These are phyloP conservation scores for Rosa multiflora DNA, from an alignment of 306 rosid species.

Conservation along the genomic window DNA sequence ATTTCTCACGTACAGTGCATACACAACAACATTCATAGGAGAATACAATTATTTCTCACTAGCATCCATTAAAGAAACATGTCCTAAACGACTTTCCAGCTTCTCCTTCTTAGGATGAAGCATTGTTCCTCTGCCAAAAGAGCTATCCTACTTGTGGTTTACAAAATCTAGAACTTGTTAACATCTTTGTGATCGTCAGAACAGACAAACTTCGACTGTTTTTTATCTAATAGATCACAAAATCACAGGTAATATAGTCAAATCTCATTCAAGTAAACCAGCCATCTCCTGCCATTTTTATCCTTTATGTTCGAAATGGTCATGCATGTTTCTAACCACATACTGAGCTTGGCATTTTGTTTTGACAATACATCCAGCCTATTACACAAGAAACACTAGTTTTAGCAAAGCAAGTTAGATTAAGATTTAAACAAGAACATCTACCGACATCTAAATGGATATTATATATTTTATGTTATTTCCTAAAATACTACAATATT, in stretches of 20 bases:
- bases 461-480: background rate
- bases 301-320: slow-evolving; percentile 12
- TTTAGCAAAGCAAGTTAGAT: background rate
- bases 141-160: too few species aligned
- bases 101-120: too few species aligned
- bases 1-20: too few species aligned
- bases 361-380: slow-evolving; percentile 34
- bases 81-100: too few species aligned
- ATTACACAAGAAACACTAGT: slow-evolving; percentile 10
- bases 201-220: background rate
- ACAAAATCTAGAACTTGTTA: background rate
- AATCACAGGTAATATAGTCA: slow-evolving; percentile 33
- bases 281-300: slow-evolving; percentile 30
- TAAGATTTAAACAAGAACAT: background rate
- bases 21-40: too few species aligned
- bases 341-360: slow-evolving; percentile 28
- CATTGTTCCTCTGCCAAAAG: too few species aligned
- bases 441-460: background rate
- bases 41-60: too few species aligned
- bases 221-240: slow-evolving; percentile 34
- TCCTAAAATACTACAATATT: background rate
- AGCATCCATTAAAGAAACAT: too few species aligned
- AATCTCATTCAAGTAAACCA: slow-evolving; percentile 37
- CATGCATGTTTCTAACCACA: slow-evolving; percentile 21
- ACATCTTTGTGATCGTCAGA: background rate